phyloP scores from a whole-genome alignment of 2,329 filamentous ascomycete genomes.

The Microdochium paspali region DNA sequence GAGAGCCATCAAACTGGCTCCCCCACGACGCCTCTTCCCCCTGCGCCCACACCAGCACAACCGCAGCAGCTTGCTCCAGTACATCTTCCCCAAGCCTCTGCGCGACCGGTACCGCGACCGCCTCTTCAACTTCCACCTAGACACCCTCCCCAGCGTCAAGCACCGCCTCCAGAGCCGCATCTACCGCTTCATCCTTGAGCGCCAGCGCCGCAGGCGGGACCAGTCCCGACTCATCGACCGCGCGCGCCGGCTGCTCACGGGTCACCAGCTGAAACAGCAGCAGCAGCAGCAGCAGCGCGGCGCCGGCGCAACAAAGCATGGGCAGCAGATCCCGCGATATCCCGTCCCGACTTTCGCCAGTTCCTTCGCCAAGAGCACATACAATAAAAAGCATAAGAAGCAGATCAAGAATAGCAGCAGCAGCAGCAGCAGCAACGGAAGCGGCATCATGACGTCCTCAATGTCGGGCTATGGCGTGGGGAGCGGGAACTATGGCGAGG shows the following conservation, averaged over 20 bases:
- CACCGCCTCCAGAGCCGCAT: slow-evolving; percentile 65
- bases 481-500: slow-evolving; percentile 24
- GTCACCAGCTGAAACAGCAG: slow-evolving; percentile 17
- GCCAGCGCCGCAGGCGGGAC: slow-evolving; percentile 46
- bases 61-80: slow-evolving; percentile 46
- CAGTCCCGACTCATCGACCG: slow-evolving; percentile 37
- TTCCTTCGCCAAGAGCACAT: not conserved
- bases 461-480: slow-evolving; percentile 20
- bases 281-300: slow-evolving; percentile 4
- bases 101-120: slow-evolving; percentile 55
- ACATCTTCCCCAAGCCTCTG: slow-evolving; percentile 56
- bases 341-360: slow-evolving; percentile 8
- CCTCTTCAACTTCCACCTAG: slow-evolving; percentile 62
- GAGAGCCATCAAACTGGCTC: slow-evolving; percentile 29
- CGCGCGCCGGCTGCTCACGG: slow-evolving; percentile 35
- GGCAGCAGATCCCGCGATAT: slow-evolving; percentile 15
- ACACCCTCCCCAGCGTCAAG: slow-evolving; percentile 63
- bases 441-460: slow-evolving; percentile 18
- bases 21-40: slow-evolving; percentile 28
- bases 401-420: too few species aligned
- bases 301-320: slow-evolving; percentile 19
- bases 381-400: too few species aligned
- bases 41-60: slow-evolving; percentile 29
- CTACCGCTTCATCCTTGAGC: slow-evolving; percentile 62
- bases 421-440: slow-evolving; percentile 1